Evolutionary conservation across 2,329 filamentous ascomycete species (phyloP), one percentile per base, ranked within the genome.

Genomic region (Aspergillus hiratsukae): DNA sequence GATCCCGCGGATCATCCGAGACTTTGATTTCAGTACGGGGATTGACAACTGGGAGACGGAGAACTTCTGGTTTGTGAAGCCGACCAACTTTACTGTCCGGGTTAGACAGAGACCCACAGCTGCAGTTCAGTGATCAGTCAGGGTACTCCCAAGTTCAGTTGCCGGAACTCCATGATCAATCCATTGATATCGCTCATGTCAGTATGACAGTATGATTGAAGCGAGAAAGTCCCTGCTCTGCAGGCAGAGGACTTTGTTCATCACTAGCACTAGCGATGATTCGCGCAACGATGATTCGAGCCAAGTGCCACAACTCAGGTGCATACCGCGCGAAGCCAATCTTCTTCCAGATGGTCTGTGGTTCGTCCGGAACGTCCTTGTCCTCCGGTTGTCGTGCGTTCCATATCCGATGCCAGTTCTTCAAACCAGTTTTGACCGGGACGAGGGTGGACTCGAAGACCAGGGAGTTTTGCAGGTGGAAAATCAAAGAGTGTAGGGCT

Each of bases 51-150:
- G 75, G 74, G 56, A 67, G 0, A 73, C 72, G 5, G 56, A 66
- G 31, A 77, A 77, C n/a, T 64, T 64, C 35, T 78, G 73, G 75
- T 78, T 79, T 61, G 74, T 78, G 1, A 78, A 76, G 56, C 76
- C 76, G 1, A 63, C 62, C 0, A 64, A 77, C 51, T 78, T 79
- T 54, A 64, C 66, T 17, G 74, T 77, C 21, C 64, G 55, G 29
- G 68, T 72, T 25, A 53, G 54, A 28, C 31, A 46, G 37, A 50
- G 49, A 28, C 28, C 25, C 14, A 27, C 21, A 9, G n/a, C 2
- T n/a, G 35, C 7, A 50, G 35, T 28, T 43, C 2, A 35, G 11
- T 21, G 11, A 48, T 41, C 37, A 56, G 35, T 27, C n/a, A 35
- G 17, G 35, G 51, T 9, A 51, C 23, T n/a, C 54, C 61, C n/a